These are phyloP conservation scores for Suillus americanus DNA, from an alignment of 768 basidiomycete species.

Conservation along the genomic window DNA sequence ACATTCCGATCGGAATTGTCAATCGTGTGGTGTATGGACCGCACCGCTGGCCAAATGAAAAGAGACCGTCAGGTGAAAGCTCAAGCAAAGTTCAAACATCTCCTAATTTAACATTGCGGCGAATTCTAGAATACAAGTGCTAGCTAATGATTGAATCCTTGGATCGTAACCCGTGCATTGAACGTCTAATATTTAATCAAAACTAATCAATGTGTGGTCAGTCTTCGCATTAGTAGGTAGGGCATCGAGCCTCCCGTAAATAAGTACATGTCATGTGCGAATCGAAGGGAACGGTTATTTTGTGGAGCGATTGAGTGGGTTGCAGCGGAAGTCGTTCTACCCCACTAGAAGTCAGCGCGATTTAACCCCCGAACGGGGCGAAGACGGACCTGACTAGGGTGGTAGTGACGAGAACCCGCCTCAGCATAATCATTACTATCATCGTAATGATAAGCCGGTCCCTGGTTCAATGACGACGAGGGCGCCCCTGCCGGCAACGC, in stretches of 20 bases:
- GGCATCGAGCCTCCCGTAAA: background rate
- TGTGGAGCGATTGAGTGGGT: background rate
- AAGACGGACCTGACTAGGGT: constrained; percentile 32
- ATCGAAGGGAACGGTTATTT: background rate
- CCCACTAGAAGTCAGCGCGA: constrained; percentile 4
- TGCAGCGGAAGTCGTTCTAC: constrained; percentile 11
- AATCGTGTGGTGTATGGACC: constrained; percentile 67
- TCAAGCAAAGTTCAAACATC: background rate
- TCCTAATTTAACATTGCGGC: background rate
- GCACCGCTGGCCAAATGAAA: background rate
- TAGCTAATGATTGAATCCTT: background rate
- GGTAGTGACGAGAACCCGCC: constrained; percentile 32
- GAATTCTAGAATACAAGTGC: constrained; percentile 1
- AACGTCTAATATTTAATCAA: background rate
- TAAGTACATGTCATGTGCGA: background rate
- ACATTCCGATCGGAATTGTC: constrained; percentile 80
- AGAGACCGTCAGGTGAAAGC: background rate
- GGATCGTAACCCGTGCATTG: background rate
- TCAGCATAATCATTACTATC: constrained; percentile 32
- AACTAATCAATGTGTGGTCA: background rate
- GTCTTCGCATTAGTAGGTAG: background rate
- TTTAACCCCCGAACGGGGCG: constrained; percentile 8
- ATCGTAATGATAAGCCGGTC: constrained; percentile 34
- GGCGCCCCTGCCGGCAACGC: constrained; percentile 37
- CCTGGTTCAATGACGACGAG: constrained; percentile 30